Conservation (phyloP, 2,329 filamentous ascomycete genomes). For the Colletotrichum tropicicola region DNA sequence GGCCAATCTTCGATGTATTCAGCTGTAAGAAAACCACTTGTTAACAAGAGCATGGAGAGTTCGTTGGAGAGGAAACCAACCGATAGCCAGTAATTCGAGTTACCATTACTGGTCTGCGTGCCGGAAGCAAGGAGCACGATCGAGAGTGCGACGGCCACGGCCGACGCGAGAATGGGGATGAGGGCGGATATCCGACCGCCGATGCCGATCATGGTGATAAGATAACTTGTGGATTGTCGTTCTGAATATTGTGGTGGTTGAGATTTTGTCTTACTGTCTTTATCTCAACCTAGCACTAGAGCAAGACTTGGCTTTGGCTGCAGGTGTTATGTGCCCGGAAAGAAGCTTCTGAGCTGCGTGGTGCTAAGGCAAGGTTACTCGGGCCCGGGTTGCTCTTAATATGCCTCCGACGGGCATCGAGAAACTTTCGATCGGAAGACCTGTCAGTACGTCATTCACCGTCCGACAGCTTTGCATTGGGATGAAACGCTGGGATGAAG, state of each 20-base stretch:
- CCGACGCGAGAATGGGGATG: conserved; percentile 22
- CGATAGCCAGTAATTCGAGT: conserved; percentile 27
- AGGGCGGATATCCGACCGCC: conserved; percentile 21
- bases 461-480: conserved; percentile 14
- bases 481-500: conserved; percentile 30
- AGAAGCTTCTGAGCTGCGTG: not conserved
- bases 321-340: not conserved
- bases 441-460: conserved; percentile 28
- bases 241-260: too few relatives aligned
- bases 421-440: conserved; percentile 14
- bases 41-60: fast-evolving
- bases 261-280: too few relatives aligned
- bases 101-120: conserved; percentile 6
- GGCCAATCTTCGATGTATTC: conserved; percentile 31
- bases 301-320: not conserved
- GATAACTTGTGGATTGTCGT: not conserved
- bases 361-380: not conserved
- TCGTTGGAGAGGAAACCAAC: not conserved
- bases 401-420: conserved; percentile 14
- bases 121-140: conserved; percentile 22
- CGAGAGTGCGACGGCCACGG: conserved; percentile 47
- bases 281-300: not conserved
- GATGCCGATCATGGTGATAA: conserved; percentile 14
- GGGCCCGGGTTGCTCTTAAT: conserved; percentile 17
- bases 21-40: not conserved